Base-by-base conservation (phyloP, 176 grass and related monocot genomes). In the Rhynchospora breviuscula region DNA sequence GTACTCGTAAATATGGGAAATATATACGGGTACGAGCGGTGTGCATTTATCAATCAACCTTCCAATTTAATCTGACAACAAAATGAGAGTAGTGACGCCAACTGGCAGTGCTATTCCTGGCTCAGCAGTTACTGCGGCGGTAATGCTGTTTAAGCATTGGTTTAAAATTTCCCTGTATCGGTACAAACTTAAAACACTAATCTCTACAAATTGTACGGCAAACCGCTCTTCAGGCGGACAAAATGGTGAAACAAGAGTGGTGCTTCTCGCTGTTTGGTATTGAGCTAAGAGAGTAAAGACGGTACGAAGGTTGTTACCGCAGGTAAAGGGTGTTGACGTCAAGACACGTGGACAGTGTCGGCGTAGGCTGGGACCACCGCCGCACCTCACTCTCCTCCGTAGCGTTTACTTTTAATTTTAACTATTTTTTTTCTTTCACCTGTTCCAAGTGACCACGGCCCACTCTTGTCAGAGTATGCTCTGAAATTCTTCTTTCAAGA, bases 301-400 rank as follows among this genome's bases (percentile, higher is more conserved):
- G 11, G 12, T 48, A 53, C 85, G 76, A 82, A 59, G 84, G 88
- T 90, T 85, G 88, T 87, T 95, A 89, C 93, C 88, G 84, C 88
- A 83, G 86, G 82, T 87, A 74, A 86, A 85, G 75, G 53, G 9
- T 22, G 89, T 62, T 89, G 88, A 96, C 79, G 87, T 89, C 71
- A 76, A 0, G 69, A 85, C 80, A 93, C 93, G 85, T 89, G 90
- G 84, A 84, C 11, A 18, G 85, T 91, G 90, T 96, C 89, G 89
- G 90, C 79, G 88, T 58, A 8, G 48, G 18, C 14, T 80, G 86
- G 88, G 90, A 87, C 86, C 84, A 53, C 85, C 68, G 18, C 62
- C 53, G 54, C 78, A 54, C 46, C 81, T 59, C 40, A 0, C 85
- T 69, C 71, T 47, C 11, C 23, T 54, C 68, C 73, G 53, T 78